Evolutionary conservation across 2,329 filamentous ascomycete species (phyloP).

Genomic region (Chrysoporthe deuterocubensis): DNA sequence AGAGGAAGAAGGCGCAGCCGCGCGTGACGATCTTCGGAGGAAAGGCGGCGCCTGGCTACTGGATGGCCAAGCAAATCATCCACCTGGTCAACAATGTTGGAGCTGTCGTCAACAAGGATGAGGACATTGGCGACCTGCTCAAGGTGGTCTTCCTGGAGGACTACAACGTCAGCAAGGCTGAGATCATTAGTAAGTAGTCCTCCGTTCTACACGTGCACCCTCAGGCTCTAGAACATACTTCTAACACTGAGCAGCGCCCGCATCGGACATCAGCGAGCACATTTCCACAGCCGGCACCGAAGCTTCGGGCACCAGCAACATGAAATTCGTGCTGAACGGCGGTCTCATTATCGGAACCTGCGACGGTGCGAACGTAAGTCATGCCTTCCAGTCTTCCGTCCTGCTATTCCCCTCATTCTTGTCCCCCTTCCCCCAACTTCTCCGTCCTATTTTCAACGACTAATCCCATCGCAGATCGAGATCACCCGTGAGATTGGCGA

Average conservation of each 20-base stretch:
- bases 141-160: constrained; percentile 98
- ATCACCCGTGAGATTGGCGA: constrained; percentile 97
- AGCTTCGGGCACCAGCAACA: constrained; percentile 89
- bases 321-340: constrained; percentile 99
- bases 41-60: constrained; percentile 97
- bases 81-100: constrained; percentile 94
- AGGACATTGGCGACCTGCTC: constrained; percentile 87
- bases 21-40: constrained; percentile 96
- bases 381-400: neutral
- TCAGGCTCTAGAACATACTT: too few species aligned
- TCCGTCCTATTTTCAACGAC: constrained; percentile 21
- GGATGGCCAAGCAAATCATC: constrained; percentile 99
- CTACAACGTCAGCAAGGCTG: constrained; percentile 99
- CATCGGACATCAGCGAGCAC: constrained; percentile 96
- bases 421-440: neutral
- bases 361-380: constrained; percentile 90
- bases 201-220: too few species aligned
- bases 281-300: constrained; percentile 98
- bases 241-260: constrained; percentile 56
- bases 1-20: constrained; percentile 83
- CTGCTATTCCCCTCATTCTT: neutral
- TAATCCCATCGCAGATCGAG: constrained; percentile 68
- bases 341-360: constrained; percentile 97
- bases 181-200: constrained; percentile 69
- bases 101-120: constrained; percentile 86